Evolutionary conservation across 2,329 filamentous ascomycete genomes (phyloP).

Genomic region (Fusarium sp.): DNA sequence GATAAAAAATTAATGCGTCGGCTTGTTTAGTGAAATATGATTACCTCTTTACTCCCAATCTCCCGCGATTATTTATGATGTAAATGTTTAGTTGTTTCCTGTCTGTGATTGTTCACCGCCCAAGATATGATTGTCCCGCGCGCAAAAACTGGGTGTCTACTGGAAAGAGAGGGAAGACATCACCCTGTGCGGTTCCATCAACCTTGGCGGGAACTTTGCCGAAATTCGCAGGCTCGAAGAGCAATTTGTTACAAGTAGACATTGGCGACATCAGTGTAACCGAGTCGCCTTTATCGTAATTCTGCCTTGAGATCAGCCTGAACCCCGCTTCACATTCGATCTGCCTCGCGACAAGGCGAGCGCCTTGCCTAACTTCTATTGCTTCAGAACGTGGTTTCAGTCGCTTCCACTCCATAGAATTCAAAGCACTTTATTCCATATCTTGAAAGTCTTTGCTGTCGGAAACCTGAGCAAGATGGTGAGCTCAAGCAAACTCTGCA

Average conservation of each 20-base stretch:
- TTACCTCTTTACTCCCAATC: rapidly evolving
- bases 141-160: rapidly evolving
- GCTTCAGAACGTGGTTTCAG: rapidly evolving
- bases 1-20: rapidly evolving
- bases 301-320: neutral
- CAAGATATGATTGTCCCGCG: rapidly evolving
- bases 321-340: neutral
- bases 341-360: neutral
- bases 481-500: neutral
- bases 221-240: rapidly evolving
- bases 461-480: neutral
- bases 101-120: neutral
- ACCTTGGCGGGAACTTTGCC: too few relatives aligned
- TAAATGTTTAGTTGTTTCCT: neutral
- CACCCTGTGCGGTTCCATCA: neutral
- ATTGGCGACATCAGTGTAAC: neutral
- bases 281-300: too few relatives aligned
- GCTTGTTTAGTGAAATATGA: neutral
- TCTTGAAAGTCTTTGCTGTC: rapidly evolving
- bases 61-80: neutral
- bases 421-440: rapidly evolving
- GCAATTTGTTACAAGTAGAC: too few relatives aligned
- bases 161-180: rapidly evolving
- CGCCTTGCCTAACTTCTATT: neutral
- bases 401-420: too few relatives aligned